phyloP scores from a whole-genome alignment of 1,284 basidiomycete species.

The Cyathus olla region DNA sequence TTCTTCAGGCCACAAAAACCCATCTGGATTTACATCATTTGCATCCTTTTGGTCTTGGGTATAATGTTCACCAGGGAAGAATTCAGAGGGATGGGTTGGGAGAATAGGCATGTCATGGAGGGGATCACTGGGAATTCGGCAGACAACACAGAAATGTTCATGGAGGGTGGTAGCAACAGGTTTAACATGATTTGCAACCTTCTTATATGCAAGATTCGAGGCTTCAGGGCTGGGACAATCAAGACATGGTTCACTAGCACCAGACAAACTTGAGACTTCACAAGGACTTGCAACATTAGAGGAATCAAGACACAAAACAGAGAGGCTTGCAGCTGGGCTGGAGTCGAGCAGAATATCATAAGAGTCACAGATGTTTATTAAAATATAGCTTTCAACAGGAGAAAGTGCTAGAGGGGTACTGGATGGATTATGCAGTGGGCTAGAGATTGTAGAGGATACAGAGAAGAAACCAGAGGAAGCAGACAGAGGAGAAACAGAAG shows the following conservation, averaged over 20 bases:
- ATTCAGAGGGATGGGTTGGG: neutral
- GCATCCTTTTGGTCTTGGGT: neutral
- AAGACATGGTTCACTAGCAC: neutral
- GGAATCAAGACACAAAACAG: no score
- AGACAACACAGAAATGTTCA: neutral
- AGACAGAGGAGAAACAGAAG: no score
- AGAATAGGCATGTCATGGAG: neutral
- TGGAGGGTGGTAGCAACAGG: neutral
- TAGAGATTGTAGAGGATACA: neutral
- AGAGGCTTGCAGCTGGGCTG: neutral
- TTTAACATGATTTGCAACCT: neutral
- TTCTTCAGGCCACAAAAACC: neutral
- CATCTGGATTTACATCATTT: constrained; percentile 28
- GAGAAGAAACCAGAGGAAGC: no score
- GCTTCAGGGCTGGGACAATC: neutral
- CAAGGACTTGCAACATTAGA: no score
- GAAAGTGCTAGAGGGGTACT: neutral
- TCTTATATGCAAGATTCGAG: neutral
- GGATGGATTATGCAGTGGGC: neutral
- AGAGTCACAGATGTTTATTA: no score
- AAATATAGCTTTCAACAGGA: no score
- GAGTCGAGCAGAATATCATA: no score
- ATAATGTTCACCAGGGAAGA: neutral
- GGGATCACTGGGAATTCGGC: neutral
- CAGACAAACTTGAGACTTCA: neutral